A percentile compares a stretch with the other conserved stretches of the same genome.
These are phyloP conservation scores for Raffaelea deltoideospora DNA, from an alignment of 2,329 filamentous ascomycete species.

Conservation along the genomic window DNA sequence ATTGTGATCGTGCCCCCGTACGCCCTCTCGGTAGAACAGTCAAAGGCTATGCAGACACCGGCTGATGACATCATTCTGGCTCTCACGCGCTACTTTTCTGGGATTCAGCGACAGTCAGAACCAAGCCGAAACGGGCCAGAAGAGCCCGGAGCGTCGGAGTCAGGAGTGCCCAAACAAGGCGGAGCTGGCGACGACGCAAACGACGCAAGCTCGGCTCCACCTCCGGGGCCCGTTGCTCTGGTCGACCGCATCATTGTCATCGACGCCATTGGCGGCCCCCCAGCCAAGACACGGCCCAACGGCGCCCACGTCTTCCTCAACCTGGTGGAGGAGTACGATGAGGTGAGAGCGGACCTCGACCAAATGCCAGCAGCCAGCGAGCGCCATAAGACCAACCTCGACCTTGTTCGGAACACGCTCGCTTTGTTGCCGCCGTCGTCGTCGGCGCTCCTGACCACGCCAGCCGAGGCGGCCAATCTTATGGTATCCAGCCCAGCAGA, in stretches of 20 bases:
- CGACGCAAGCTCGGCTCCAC: too few species aligned
- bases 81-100: conserved; percentile 60
- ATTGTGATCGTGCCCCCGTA: conserved; percentile 51
- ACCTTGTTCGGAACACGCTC: conserved; percentile 54
- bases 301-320: conserved; percentile 79
- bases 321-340: conserved; percentile 72
- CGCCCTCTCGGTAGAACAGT: conserved; percentile 26
- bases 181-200: too few species aligned
- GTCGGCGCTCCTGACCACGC: conserved; percentile 79
- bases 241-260: conserved; percentile 81
- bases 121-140: conserved; percentile 8
- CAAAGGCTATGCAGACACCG: conserved; percentile 23
- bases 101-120: conserved; percentile 28
- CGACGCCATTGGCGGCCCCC: conserved; percentile 75
- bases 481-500: conserved; percentile 23
- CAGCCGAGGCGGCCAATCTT: conserved; percentile 58
- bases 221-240: conserved; percentile 41
- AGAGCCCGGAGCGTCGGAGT: too few species aligned
- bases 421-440: conserved; percentile 67
- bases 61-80: conserved; percentile 55
- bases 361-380: conserved; percentile 11
- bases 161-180: too few species aligned
- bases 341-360: conserved; percentile 48
- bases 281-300: conserved; percentile 44
- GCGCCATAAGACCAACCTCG: conserved; percentile 54